Conservation (phyloP, 148 eudicot genomes). For the Polygonum maritimum region DNA sequence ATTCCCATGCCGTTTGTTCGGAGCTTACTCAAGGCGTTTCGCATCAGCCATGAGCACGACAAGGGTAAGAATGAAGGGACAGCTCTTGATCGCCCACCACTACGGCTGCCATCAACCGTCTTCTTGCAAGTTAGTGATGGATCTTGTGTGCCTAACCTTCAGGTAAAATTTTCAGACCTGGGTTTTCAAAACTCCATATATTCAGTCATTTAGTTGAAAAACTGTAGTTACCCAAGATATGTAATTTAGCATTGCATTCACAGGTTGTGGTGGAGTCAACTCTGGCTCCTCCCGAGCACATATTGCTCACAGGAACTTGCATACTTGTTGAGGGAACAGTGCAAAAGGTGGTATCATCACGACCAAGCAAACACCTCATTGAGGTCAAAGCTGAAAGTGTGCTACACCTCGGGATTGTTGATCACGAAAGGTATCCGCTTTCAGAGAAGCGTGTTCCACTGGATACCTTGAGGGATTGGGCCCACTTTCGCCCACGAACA, state of each 20-base stretch:
- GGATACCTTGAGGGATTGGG: slow-evolving; percentile 52
- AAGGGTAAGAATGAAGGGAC: slow-evolving; percentile 17
- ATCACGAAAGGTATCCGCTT: slow-evolving; percentile 61
- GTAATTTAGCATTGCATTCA: slow-evolving; percentile 12
- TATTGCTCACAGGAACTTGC: slow-evolving; percentile 68
- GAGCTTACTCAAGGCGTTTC: slow-evolving; percentile 55
- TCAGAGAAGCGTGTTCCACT: slow-evolving; percentile 72
- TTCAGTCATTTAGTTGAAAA: too few relatives aligned
- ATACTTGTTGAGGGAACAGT: slow-evolving; percentile 65
- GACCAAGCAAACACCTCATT: slow-evolving; percentile 51
- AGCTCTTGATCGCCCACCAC: slow-evolving; percentile 16
- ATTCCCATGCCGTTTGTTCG: slow-evolving; percentile 30
- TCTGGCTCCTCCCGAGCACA: slow-evolving; percentile 39
- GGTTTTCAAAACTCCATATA: neutral
- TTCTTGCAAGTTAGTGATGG: slow-evolving; percentile 72
- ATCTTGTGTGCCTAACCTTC: slow-evolving; percentile 58
- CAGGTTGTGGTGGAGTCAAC: slow-evolving; percentile 79
- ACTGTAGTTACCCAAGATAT: neutral
- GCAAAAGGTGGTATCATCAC: slow-evolving; percentile 34
- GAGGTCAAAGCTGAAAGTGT: slow-evolving; percentile 77
- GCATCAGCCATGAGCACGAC: slow-evolving; percentile 26
- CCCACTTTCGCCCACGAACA: slow-evolving; percentile 83
- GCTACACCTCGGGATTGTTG: slow-evolving; percentile 67
- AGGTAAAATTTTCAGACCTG: slow-evolving; percentile 33
- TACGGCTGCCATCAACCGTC: slow-evolving; percentile 29